A percentile compares a stretch with the other conserved stretches of the same genome.
These are phyloP conservation scores for Candida buenavistaensis DNA, from an alignment of 1,139 yeast genomes.

Conservation along the genomic window DNA sequence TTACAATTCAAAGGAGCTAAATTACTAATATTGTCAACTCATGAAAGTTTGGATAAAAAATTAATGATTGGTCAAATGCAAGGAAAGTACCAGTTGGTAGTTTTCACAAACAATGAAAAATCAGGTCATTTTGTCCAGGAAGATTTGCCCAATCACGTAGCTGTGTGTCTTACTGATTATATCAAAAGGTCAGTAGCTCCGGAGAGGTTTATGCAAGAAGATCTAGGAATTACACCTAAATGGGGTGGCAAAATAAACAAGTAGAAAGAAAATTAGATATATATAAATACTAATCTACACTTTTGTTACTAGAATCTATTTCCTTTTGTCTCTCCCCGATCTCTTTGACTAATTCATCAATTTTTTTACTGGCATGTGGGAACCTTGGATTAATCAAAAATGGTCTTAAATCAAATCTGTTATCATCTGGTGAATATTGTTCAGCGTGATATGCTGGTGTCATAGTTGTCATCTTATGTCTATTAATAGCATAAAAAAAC, in stretches of 20 bases:
- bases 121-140: constrained; percentile 94
- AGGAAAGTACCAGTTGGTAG: constrained; percentile 86
- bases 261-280: no score
- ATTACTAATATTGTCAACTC: constrained; percentile 80
- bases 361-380: constrained; percentile 86
- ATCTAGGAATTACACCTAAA: constrained; percentile 43
- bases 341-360: constrained; percentile 68
- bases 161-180: constrained; percentile 53
- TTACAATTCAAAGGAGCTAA: constrained; percentile 55
- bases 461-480: constrained; percentile 95
- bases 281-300: constrained; percentile 40
- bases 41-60: constrained; percentile 81
- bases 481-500: constrained; percentile 89
- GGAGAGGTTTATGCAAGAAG: constrained; percentile 36
- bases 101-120: constrained; percentile 56
- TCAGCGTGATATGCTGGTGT: constrained; percentile 98
- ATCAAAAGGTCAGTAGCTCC: constrained; percentile 45
- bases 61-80: constrained; percentile 97
- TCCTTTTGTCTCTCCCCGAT: constrained; percentile 41
- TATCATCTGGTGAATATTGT: constrained; percentile 96
- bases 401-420: constrained; percentile 92
- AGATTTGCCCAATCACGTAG: constrained; percentile 73
- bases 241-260: constrained; percentile 52
- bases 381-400: constrained; percentile 89
- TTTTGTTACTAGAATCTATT: constrained; percentile 22